Base-by-base conservation (phyloP, 108 stramenopile genomes). In the Nitzschia putrida region DNA sequence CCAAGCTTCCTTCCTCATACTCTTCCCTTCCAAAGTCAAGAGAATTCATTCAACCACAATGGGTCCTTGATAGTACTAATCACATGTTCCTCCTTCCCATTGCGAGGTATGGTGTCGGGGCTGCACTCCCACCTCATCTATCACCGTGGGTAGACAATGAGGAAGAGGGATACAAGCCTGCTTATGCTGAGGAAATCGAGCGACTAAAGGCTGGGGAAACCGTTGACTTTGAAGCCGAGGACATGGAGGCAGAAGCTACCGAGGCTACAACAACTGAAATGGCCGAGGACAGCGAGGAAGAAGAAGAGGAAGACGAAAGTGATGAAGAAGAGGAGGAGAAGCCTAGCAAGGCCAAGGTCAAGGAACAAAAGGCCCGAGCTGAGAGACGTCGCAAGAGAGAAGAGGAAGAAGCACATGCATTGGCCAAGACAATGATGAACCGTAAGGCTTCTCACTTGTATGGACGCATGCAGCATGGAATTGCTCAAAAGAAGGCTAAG, bases 121-220 rank as follows among this genome's bases (percentile, higher is more conserved):
- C 65, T 14, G 53, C 70, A 9, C 80, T 98, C 43, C 98, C 98
- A 24, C 97, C 97, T n/a, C 98, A 99, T 80, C 79, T 99, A 12
- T 93, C 94, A 52, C 99, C 99, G 21, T 99, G 98, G 91, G 96
- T 99, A 7, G 96, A 99, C 63, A 91, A 99, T 69, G 92, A 94
- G 40, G 91, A 94, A 55, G 99, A 98, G 75, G 97, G 99, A 21
- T 99, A 99, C 83, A 86, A 92, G 59, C 99, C 99, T 10, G 94
- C 92, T 24, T 99, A 97, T 79, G 83, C 91, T 12, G 95, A 97
- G 85, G 96, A 97, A 83, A 84, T 99, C 45, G 92, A 98, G 68
- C 70, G 68, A 40, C 75, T 98, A 37, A 90, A 88, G 66, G 84
- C 89, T 80, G 95, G 93, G 9, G 91, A 89, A 57, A 38, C 79